Percentiles rank a stretch among this genome's conserved stretches.
Evolutionary conservation across 2,329 filamentous ascomycete species (phyloP).

Genomic region (Fusarium decemcellulare): DNA sequence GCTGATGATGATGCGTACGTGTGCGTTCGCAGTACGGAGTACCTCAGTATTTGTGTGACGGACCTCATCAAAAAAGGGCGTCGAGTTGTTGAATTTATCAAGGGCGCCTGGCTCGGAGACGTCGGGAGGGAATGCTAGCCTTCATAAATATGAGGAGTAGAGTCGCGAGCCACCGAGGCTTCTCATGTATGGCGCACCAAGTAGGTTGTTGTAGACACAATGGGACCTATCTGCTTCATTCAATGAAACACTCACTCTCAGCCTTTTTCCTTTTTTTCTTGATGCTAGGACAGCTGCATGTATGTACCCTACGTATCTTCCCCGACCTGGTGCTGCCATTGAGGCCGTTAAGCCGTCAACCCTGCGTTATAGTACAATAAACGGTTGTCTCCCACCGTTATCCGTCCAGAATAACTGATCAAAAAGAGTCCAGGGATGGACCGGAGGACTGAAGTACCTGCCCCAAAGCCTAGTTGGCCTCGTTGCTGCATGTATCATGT

Average conservation of each 20-base stretch:
- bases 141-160: not conserved
- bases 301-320: too few species aligned
- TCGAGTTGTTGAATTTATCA: slow-evolving; percentile 7
- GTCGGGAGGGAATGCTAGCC: slow-evolving; percentile 24
- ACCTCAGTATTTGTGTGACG: slow-evolving; percentile 8
- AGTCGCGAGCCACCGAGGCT: not conserved
- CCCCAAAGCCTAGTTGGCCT: slow-evolving; percentile 22
- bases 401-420: too few species aligned
- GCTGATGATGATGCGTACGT: slow-evolving; percentile 5
- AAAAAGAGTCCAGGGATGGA: too few species aligned
- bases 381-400: too few species aligned
- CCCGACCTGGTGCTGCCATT: too few species aligned
- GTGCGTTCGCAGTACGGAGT: slow-evolving; percentile 2
- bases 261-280: too few species aligned
- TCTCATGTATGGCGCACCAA: too few species aligned
- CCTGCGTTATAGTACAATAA: not conserved
- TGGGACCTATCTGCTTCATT: too few species aligned
- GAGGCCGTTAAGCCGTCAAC: not conserved
- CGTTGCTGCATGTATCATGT: slow-evolving; percentile 18
- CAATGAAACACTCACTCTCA: too few species aligned
- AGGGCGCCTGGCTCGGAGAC: slow-evolving; percentile 23
- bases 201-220: too few species aligned
- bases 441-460: not conserved
- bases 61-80: not conserved
- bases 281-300: too few species aligned